Conservation (phyloP, 2,329 filamentous ascomycete species). For the Sporothrix sp. region DNA sequence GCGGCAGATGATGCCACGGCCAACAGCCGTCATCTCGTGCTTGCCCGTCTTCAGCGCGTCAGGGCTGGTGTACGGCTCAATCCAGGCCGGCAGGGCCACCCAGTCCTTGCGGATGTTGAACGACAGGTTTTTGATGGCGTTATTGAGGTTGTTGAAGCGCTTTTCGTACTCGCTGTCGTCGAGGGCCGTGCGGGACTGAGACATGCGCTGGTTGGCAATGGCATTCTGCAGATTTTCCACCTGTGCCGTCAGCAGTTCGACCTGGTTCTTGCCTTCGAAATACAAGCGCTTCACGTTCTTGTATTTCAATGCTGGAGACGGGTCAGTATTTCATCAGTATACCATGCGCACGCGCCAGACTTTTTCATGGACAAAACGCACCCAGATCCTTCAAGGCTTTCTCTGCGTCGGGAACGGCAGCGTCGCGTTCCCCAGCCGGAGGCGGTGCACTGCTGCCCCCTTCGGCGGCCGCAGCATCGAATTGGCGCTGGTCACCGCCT, state of each 20-base stretch:
- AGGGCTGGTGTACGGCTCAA: conserved; percentile 68
- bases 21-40: conserved; percentile 96
- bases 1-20: conserved; percentile 74
- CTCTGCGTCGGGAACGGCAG: conserved; percentile 34
- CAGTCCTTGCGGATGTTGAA: conserved; percentile 97
- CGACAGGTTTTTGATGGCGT: conserved; percentile 85
- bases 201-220: conserved; percentile 91
- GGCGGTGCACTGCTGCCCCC: conserved; percentile 50
- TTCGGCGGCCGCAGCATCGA: conserved; percentile 37
- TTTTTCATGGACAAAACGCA: conserved; percentile 32
- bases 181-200: conserved; percentile 84
- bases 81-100: conserved; percentile 70
- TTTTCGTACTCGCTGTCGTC: conserved; percentile 92
- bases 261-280: conserved; percentile 88
- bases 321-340: neutral
- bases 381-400: conserved; percentile 49
- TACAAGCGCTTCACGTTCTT: conserved; percentile 97
- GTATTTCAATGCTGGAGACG: conserved; percentile 60
- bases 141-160: conserved; percentile 82
- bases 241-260: conserved; percentile 77
- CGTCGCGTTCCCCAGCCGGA: conserved; percentile 31
- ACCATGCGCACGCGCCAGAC: too few relatives aligned
- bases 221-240: conserved; percentile 94
- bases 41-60: conserved; percentile 81
- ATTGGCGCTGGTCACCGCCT: conserved; percentile 28